Evolutionary conservation across 2,329 filamentous ascomycete species (phyloP), one percentile per base, ranked within the genome.

Genomic region (Coniochaeta sp.): DNA sequence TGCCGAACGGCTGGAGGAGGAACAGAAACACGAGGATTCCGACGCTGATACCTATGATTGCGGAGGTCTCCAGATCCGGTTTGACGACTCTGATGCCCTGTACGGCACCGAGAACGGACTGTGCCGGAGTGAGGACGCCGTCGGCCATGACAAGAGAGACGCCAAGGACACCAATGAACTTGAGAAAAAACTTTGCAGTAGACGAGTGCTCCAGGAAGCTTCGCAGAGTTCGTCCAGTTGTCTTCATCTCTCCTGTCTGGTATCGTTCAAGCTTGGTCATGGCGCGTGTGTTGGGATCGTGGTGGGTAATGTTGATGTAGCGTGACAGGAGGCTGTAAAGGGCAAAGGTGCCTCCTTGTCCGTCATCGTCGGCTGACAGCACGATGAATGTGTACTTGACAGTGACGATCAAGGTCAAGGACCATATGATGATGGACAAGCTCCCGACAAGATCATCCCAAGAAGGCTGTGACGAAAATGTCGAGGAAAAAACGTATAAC

Each of bases 401-500:
- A 0, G 85, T 88, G 44, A 90, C 86, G 73, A 89, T 88, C 63
- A 89, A 73, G 26, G 84, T 87, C 40, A 90, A 72, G 0, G 85
- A 82, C 87, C 87, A 90, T 54, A 90, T 81, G 62, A 90, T 83
- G 50, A 90, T 79, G 2, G 87, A 89, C 1, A 89, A 74, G 0
- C 83, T 86, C 55, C 87, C 84, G 56, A 89, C 76, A 2, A 90
- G 76, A 64, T 88, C 83, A 24, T 82, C 76, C 64, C 81, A 80
- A 6, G 73, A 76, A 0, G 86, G 86, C 16, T 79, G 72, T 2
- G 74, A 72, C 31, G 78, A 76, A 66, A 90, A 90, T 0, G 85
- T 88, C 19, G 83, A 86, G 24, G 85, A 89, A 70, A 77, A 89
- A 19, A 89, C 87, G 66, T 90, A 90, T n/a, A 90, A 81, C 16